A percentile compares a stretch with the other conserved stretches of the same genome.
Evolutionary conservation across 2,329 filamentous ascomycete species (phyloP).

Genomic region (Colletotrichum paranaense): DNA sequence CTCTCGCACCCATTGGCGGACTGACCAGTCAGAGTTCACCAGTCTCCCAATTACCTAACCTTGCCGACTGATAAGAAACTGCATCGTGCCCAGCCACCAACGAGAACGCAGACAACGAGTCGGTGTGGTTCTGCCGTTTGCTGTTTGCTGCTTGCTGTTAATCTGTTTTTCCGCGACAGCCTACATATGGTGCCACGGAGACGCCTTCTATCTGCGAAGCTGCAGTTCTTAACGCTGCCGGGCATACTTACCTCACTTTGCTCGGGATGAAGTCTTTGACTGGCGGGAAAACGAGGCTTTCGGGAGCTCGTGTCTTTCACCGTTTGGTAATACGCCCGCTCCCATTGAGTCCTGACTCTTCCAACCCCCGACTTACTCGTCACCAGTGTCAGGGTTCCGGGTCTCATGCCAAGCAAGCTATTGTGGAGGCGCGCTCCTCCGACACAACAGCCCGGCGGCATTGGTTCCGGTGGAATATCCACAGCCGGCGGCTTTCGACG

Average conservation of each 20-base stretch:
- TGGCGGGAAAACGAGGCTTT: neutral
- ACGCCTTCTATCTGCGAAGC: neutral
- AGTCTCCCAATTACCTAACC: constrained; percentile 35
- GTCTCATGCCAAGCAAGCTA: constrained; percentile 28
- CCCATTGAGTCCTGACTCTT: constrained; percentile 10
- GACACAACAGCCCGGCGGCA: neutral
- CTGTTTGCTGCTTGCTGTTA: neutral
- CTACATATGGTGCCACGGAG: constrained; percentile 17
- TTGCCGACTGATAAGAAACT: constrained; percentile 34
- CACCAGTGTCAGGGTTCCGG: constrained; percentile 25
- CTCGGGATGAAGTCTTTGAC: neutral
- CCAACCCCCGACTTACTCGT: constrained; percentile 23
- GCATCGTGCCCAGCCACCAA: constrained; percentile 14
- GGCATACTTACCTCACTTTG: neutral
- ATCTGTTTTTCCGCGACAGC: neutral
- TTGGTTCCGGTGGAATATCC: constrained; percentile 18
- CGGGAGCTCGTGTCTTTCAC: constrained; percentile 4
- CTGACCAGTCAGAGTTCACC: constrained; percentile 17
- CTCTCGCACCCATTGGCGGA: constrained; percentile 21
- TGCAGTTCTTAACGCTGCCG: neutral
- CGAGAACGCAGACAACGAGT: constrained; percentile 6
- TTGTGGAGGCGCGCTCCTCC: constrained; percentile 24
- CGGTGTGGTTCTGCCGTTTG: constrained; percentile 12
- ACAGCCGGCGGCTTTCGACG: constrained; percentile 12
- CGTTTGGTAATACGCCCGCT: constrained; percentile 29